Evolutionary conservation across 1,284 basidiomycete species (phyloP).

Genomic region (Apiotrichum domesticum): DNA sequence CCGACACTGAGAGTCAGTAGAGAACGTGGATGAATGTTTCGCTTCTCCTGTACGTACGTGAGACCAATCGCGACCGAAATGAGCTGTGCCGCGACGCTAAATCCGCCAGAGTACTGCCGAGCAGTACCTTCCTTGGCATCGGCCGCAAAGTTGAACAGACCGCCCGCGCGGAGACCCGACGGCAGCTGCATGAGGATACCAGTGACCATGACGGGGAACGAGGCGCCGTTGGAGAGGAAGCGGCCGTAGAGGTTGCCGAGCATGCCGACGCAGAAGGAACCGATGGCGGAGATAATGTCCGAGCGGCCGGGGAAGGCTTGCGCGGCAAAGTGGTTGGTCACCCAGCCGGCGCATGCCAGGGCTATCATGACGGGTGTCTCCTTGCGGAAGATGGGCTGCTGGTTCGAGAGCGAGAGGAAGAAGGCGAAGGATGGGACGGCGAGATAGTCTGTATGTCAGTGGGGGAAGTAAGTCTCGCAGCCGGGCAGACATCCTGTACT

Average conservation of each 20-base stretch:
- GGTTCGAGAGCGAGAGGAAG: slow-evolving; percentile 68
- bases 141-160: slow-evolving; percentile 7
- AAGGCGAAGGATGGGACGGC: slow-evolving; percentile 72
- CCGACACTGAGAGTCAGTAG: slow-evolving; percentile 56
- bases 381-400: slow-evolving; percentile 63
- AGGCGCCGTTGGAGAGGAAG: slow-evolving; percentile 47
- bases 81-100: slow-evolving; percentile 47
- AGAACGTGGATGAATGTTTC: slow-evolving; percentile 34
- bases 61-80: slow-evolving; percentile 50
- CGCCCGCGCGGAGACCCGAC: slow-evolving; percentile 56
- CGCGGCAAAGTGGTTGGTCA: slow-evolving; percentile 65
- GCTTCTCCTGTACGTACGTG: slow-evolving; percentile 30
- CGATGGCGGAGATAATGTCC: slow-evolving; percentile 67
- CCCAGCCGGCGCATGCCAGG: slow-evolving; percentile 70
- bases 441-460: slow-evolving; percentile 57
- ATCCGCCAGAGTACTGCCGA: slow-evolving; percentile 49
- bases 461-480: too few species aligned
- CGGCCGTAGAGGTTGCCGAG: slow-evolving; percentile 77
- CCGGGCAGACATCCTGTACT: slow-evolving; percentile 23
- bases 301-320: slow-evolving; percentile 62
- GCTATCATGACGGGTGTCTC: slow-evolving; percentile 63
- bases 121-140: slow-evolving; percentile 5
- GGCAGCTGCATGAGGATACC: slow-evolving; percentile 84
- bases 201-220: slow-evolving; percentile 50
- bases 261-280: slow-evolving; percentile 74